phyloP scores from a whole-genome alignment of 192 early-diverging fungal species.

The Mortierella hygrophila region DNA sequence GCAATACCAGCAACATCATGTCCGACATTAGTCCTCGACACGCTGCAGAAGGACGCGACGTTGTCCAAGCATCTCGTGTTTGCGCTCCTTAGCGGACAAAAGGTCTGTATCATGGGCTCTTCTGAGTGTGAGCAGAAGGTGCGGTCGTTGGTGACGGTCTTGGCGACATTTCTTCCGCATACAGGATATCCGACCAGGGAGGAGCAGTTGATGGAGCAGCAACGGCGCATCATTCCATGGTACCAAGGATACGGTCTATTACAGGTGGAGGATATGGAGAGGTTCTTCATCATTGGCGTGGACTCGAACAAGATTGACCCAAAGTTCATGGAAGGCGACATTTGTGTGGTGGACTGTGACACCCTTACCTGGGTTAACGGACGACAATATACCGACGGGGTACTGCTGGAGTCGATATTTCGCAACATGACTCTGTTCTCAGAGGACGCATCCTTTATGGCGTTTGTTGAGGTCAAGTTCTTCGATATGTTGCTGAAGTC shows the following conservation, averaged over 20 bases:
- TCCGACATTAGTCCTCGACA: conserved; percentile 38
- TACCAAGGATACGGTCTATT: conserved; percentile 36
- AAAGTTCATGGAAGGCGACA: conserved; percentile 36
- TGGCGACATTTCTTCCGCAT: conserved; percentile 44
- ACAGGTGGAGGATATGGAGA: conserved; percentile 44
- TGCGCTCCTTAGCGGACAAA: conserved; percentile 43
- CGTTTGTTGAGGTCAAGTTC: conserved; percentile 40
- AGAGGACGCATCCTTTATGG: conserved; percentile 41
- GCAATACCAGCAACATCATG: conserved; percentile 6
- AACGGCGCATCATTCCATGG: conserved; percentile 41
- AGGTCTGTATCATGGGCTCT: conserved; percentile 44
- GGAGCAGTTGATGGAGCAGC: conserved; percentile 52
- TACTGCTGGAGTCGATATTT: conserved; percentile 40
- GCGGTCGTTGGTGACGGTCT: conserved; percentile 22
- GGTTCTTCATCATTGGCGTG: conserved; percentile 24
- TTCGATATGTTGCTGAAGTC: conserved; percentile 44
- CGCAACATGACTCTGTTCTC: conserved; percentile 38
- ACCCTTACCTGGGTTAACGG: conserved; percentile 45
- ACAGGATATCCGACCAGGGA: conserved; percentile 43
- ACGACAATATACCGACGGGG: conserved; percentile 40
- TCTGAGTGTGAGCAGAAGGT: conserved; percentile 44
- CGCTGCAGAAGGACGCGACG: conserved; percentile 31
- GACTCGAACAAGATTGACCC: conserved; percentile 51
- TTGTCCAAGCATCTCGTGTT: conserved; percentile 41
- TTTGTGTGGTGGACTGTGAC: conserved; percentile 47